These are phyloP conservation scores for Lasiodiplodia theobromae DNA, from an alignment of 2,329 filamentous ascomycete species.

Conservation along the genomic window DNA sequence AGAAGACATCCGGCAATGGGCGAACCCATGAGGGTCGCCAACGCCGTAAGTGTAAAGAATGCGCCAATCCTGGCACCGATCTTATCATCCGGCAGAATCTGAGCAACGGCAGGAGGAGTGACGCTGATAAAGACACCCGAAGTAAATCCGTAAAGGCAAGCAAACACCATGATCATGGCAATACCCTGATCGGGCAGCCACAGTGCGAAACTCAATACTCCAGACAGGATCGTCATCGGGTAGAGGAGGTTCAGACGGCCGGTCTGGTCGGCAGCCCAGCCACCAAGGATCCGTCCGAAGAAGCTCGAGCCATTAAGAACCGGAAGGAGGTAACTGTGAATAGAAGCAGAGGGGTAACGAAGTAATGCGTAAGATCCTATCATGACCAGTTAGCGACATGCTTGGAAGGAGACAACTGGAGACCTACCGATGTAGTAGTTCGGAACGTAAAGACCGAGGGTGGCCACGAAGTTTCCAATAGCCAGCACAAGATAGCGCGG, in stretches of 20 bases:
- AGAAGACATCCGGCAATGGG: constrained; percentile 27
- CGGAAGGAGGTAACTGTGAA: constrained; percentile 28
- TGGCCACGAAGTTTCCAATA: constrained; percentile 30
- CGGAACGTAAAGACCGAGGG: constrained; percentile 29
- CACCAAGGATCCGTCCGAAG: constrained; percentile 28
- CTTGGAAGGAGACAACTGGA: not conserved
- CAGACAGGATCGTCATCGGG: constrained; percentile 29
- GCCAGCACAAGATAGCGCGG: constrained; percentile 25
- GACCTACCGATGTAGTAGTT: constrained; percentile 31
- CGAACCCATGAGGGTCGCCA: constrained; percentile 24
- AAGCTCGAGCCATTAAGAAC: constrained; percentile 28
- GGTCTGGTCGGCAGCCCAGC: constrained; percentile 25
- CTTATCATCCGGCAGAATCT: constrained; percentile 28
- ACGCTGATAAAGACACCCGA: constrained; percentile 31
- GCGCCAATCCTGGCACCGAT: constrained; percentile 29
- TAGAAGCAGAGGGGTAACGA: constrained; percentile 17
- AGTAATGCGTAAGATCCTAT: constrained; percentile 26
- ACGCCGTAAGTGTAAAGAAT: constrained; percentile 21
- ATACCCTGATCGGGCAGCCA: constrained; percentile 24
- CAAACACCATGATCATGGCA: constrained; percentile 24
- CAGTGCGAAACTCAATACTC: constrained; percentile 24
- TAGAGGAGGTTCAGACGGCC: constrained; percentile 25
- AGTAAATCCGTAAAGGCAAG: constrained; percentile 29
- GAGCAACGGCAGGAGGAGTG: constrained; percentile 23
- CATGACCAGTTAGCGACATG: not conserved